Percentiles rank a stretch among this genome's conserved stretches.
Evolutionary conservation across 768 basidiomycete genomes (phyloP).

Genomic region (Paxillus involutus): DNA sequence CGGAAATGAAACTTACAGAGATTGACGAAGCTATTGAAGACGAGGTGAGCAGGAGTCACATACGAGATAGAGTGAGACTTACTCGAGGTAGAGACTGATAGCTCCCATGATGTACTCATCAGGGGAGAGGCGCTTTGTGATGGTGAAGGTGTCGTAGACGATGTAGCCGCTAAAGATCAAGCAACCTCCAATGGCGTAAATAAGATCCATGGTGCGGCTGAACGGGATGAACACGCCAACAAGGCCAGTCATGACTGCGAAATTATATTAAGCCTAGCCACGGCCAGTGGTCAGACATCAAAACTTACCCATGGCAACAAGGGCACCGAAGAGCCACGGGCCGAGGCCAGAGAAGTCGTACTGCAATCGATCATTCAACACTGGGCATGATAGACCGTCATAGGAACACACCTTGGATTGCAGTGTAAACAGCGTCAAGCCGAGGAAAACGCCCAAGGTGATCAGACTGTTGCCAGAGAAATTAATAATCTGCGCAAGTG

Average conservation of each 20-base stretch:
- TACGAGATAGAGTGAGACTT: constrained; percentile 31
- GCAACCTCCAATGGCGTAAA: constrained; percentile 75
- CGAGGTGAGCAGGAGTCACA: constrained; percentile 12
- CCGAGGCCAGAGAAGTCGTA: constrained; percentile 95
- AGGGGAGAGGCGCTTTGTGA: constrained; percentile 84
- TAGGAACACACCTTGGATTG: constrained; percentile 73
- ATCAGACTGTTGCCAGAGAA: constrained; percentile 54
- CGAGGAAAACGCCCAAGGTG: constrained; percentile 90
- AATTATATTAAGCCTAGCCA: constrained; percentile 1
- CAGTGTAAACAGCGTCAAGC: constrained; percentile 91
- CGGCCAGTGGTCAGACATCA: neutral
- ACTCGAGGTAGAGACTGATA: constrained; percentile 94
- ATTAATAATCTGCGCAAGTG: constrained; percentile 7
- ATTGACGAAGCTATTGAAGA: constrained; percentile 68
- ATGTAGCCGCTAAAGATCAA: constrained; percentile 89
- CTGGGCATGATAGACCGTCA: neutral
- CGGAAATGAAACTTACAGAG: constrained; percentile 59
- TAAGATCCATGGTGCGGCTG: constrained; percentile 73
- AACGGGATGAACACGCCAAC: constrained; percentile 89
- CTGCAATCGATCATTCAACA: constrained; percentile 34
- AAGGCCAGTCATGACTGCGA: constrained; percentile 72
- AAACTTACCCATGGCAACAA: constrained; percentile 71
- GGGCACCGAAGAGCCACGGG: constrained; percentile 84
- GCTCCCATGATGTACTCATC: constrained; percentile 94
- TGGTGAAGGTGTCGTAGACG: constrained; percentile 87